Evolutionary conservation across 768 basidiomycete species (phyloP).

Genomic region (Boletus tomentosulus): DNA sequence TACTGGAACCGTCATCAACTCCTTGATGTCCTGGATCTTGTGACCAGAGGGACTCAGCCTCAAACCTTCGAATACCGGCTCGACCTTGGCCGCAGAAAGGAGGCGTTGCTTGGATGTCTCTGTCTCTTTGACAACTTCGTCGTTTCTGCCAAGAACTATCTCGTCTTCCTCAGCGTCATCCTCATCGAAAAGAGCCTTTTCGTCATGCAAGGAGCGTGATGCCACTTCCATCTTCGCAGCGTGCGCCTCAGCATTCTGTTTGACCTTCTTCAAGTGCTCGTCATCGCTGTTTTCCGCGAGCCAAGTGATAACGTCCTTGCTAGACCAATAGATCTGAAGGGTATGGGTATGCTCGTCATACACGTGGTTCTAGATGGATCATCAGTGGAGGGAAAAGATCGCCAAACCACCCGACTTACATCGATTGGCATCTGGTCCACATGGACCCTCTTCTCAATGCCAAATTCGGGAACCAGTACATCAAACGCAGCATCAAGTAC

Average conservation of each 20-base stretch:
- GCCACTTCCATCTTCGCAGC: conserved; percentile 89
- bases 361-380: conserved; percentile 72
- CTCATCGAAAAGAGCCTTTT: conserved; percentile 85
- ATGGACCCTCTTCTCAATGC: conserved; percentile 98
- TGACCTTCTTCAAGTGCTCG: conserved; percentile 92
- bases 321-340: conserved; percentile 95
- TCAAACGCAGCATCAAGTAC: conserved; percentile 99
- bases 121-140: conserved; percentile 35
- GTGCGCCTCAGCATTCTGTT: conserved; percentile 87
- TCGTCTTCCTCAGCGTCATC: conserved; percentile 80
- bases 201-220: conserved; percentile 80
- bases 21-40: conserved; percentile 91
- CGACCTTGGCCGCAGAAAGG: conserved; percentile 69
- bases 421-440: conserved; percentile 99
- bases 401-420: conserved; percentile 41
- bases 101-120: conserved; percentile 75
- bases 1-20: conserved; percentile 91
- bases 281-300: conserved; percentile 95
- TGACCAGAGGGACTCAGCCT: conserved; percentile 73
- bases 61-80: conserved; percentile 82
- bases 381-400: conserved; percentile 14
- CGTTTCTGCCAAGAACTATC: conserved; percentile 67
- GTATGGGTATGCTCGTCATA: conserved; percentile 93
- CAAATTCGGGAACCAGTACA: conserved; percentile 93
- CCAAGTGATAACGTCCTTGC: conserved; percentile 90